These are phyloP conservation scores for Cadophora malorum DNA, from an alignment of 2,329 filamentous ascomycete species.

Conservation along the genomic window DNA sequence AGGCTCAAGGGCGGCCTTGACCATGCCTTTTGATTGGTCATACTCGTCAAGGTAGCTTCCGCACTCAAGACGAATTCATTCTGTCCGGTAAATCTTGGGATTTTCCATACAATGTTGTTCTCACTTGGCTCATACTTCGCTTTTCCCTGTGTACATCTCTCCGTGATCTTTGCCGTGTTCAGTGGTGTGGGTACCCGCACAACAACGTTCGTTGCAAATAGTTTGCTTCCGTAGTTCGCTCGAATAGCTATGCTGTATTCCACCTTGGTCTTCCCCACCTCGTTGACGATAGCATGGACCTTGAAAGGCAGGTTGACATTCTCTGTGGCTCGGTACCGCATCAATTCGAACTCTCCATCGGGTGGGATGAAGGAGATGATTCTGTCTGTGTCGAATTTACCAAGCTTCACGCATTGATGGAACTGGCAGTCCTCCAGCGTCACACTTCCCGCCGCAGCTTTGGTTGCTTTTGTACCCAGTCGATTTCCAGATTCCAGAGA, in stretches of 20 bases:
- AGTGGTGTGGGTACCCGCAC: constrained; percentile 94
- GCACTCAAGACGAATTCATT: constrained; percentile 94
- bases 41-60: constrained; percentile 90
- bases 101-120: constrained; percentile 99
- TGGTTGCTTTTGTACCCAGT: constrained; percentile 85
- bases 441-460: constrained; percentile 93
- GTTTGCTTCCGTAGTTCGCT: constrained; percentile 93
- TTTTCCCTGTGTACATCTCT: constrained; percentile 93
- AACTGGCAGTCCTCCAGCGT: constrained; percentile 98
- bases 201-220: constrained; percentile 96
- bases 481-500: constrained; percentile 76
- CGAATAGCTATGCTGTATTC: constrained; percentile 98
- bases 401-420: constrained; percentile 97
- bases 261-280: constrained; percentile 95
- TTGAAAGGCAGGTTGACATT: constrained; percentile 99
- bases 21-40: constrained; percentile 99
- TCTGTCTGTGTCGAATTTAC: constrained; percentile 93
- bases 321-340: constrained; percentile 97
- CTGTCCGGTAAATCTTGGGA: constrained; percentile 97
- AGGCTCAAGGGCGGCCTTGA: constrained; percentile 89
- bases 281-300: constrained; percentile 97
- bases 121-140: constrained; percentile 98
- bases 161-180: constrained; percentile 92
- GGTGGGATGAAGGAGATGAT: constrained; percentile 98
- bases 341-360: constrained; percentile 97